Evolutionary conservation across 768 basidiomycete genomes (phyloP).

Genomic region (Russula lepida): DNA sequence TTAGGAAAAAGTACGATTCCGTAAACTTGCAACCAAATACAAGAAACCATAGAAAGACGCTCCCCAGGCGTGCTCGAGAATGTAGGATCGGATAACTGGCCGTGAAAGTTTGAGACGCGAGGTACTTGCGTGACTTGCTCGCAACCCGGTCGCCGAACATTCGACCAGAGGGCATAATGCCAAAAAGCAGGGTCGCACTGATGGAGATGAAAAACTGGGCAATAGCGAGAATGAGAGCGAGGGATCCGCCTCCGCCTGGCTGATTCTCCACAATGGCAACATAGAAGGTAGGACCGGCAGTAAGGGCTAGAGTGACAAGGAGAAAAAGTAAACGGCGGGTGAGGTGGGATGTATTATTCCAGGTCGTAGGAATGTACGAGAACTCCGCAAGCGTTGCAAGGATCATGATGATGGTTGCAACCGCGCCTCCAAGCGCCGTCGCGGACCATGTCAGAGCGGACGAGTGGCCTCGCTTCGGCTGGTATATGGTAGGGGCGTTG

Average conservation of each 20-base stretch:
- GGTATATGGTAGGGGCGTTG: slow-evolving; percentile 84
- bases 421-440: slow-evolving; percentile 88
- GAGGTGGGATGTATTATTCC: slow-evolving; percentile 97
- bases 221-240: slow-evolving; percentile 88
- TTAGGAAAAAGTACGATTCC: slow-evolving; percentile 98
- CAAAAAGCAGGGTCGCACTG: slow-evolving; percentile 76
- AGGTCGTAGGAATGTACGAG: slow-evolving; percentile 95
- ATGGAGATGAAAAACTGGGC: slow-evolving; percentile 95
- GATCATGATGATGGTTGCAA: slow-evolving; percentile 96
- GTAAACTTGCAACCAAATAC: slow-evolving; percentile 95
- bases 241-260: slow-evolving; percentile 47
- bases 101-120: slow-evolving; percentile 97
- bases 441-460: slow-evolving; percentile 89
- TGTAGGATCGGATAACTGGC: slow-evolving; percentile 80
- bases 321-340: slow-evolving; percentile 87
- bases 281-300: slow-evolving; percentile 91
- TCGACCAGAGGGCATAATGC: slow-evolving; percentile 88
- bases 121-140: slow-evolving; percentile 91
- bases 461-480: slow-evolving; percentile 41
- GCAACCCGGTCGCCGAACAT: slow-evolving; percentile 99
- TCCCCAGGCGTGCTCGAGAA: slow-evolving; percentile 61
- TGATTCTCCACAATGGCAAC: slow-evolving; percentile 72
- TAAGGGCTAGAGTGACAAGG: slow-evolving; percentile 80
- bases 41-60: slow-evolving; percentile 77
- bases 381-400: slow-evolving; percentile 90